Evolutionary conservation across 2,329 filamentous ascomycete genomes (phyloP), one percentile per base, ranked within the genome.

Genomic region (Diaporthe citriasiana): DNA sequence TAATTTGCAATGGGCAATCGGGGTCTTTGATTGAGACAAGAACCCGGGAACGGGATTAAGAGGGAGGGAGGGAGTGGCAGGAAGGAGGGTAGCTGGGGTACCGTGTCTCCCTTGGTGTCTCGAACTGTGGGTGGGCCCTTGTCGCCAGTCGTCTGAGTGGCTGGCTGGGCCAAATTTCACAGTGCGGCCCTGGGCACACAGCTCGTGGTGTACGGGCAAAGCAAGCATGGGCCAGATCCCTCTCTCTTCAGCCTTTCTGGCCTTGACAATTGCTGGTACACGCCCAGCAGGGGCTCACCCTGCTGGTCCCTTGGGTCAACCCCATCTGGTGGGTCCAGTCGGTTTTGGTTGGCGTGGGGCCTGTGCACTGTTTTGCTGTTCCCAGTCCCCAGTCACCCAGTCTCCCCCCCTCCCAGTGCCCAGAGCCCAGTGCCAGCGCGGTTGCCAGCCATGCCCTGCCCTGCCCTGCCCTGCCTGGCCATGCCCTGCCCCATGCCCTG

Each of bases 321-420:
- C 63, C 63, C 63, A 68, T 71, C 38, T 55, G 50, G 70, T 71
- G 70, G 70, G 35, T 53, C 70, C 56, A 63, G 35, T 71, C 57
- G 56, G 59, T 63, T 53, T 60, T 71, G 57, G 57, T 71, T 45
- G 70, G 70, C 42, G 70, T 63, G 70, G 70, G 70, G 56, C 59
- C 68, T 60, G 70, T 71, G 70, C 70, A 71, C 70, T 71, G 57
- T 71, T 71, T 71, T 71, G 70, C 56, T 42, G 70, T 35, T 40
- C 56, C 56, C 45, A 40, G 47, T 71, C 30, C 45, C 45, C 22
- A n/a, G 47, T 50, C 50, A n/a, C n/a, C 33, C 35, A 17, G 19
- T 47, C 45, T 9, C 65, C 42, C 45, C 51, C 38, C 38, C 66
- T 15, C 13, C 51, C 47, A 40, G 22, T 57, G 55, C 42, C 53